Base-by-base conservation (phyloP, 2,329 filamentous ascomycete species). In the Alternaria gaisen region DNA sequence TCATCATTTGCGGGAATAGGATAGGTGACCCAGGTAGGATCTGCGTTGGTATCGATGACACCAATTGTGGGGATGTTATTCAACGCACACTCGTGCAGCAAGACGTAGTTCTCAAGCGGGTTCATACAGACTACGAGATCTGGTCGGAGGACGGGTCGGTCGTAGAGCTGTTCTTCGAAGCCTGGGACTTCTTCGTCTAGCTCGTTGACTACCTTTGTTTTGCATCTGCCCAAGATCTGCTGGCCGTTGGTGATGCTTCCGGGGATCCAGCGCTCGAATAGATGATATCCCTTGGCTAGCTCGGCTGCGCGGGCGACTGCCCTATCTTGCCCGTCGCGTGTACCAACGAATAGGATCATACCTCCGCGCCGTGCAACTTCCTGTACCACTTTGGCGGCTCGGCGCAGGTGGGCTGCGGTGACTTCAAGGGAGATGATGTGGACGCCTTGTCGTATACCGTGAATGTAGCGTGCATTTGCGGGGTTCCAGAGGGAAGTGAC, bases 1-100 rank as follows among this genome's bases (percentile, higher is more conserved):
- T 99, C 95, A 76, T 99, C 95, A 78, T 99, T 99, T 52, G 93
- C 93, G 2, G 95, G 95, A 69, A 99, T 97, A 14, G 92, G 91
- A 77, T 99, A 99, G 4, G 95, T 98, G 52, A 98, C 93, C 88
- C 92, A 94, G 0, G 92, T 92, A 0, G 95, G 92, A 79, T 98
- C 91, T 3, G 89, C 90, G 79, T 99, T 91, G 1, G 95, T 98
- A 79, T 99, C 95, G 68, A 98, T 91, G 59, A 99, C 85, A 47
- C 94, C 95, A 72, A 99, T 95, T 0, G 95, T 98, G 1, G 95
- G 95, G 58, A 99, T 91, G 73, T 90, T 92, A 76, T 92, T 90
- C 59, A 93, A 78, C 0, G 91, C 92, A 78, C 95, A 98, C 83
- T 99, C 95, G 79, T 95, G 93, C 73, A 99, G 83, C 77, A 97